These are phyloP conservation scores for Euphorbia schlechtendalii DNA, from an alignment of 441 rosid genomes.

Conservation along the genomic window DNA sequence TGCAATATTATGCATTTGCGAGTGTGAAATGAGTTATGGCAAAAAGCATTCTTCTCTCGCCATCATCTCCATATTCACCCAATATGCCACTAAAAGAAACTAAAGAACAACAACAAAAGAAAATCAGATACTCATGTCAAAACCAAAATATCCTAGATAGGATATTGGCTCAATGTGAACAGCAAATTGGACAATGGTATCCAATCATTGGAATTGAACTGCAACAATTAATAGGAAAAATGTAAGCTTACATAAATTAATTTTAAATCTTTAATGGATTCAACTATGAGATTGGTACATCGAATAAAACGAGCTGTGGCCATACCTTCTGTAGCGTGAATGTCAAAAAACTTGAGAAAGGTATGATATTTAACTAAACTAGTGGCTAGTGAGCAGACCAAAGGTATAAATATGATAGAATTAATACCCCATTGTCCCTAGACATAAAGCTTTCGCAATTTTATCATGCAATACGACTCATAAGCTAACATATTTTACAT, in stretches of 20 bases:
- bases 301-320: too few relatives aligned
- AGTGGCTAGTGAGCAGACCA: not conserved
- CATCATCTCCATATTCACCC: conserved; percentile 14
- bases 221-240: not conserved
- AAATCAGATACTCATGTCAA: not conserved
- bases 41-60: conserved; percentile 9
- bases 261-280: not conserved
- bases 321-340: too few relatives aligned
- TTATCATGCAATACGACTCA: not conserved
- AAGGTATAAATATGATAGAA: not conserved
- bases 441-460: not conserved
- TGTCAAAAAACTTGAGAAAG: too few relatives aligned
- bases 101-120: not conserved
- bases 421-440: not conserved
- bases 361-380: not conserved
- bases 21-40: conserved; percentile 17
- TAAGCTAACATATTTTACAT: not conserved
- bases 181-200: conserved; percentile 4
- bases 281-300: too few relatives aligned
- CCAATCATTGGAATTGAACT: not conserved
- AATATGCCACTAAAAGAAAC: conserved; percentile 5
- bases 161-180: too few relatives aligned
- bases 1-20: conserved; percentile 32
- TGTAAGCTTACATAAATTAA: not conserved
- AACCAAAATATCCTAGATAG: conserved; percentile 1